Conservation (phyloP, 1,284 basidiomycete genomes). For the Irpex rosettiformis region DNA sequence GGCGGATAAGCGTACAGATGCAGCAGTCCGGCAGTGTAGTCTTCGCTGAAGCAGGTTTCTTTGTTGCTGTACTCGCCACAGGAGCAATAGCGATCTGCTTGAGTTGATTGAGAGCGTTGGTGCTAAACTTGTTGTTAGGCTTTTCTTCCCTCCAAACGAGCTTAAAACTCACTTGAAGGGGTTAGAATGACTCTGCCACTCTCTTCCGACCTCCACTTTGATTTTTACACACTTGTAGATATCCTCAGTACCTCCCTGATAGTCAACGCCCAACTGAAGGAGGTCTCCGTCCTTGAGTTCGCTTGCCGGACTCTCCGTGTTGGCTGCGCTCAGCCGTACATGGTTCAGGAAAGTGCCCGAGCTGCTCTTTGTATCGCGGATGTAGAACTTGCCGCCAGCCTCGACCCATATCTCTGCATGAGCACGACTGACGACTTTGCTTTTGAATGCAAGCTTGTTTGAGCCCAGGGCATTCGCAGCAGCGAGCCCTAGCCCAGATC, state of each 20-base stretch:
- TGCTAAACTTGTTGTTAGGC: slow-evolving; percentile 36
- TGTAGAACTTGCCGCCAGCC: slow-evolving; percentile 68
- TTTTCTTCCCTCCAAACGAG: neutral
- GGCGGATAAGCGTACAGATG: slow-evolving; percentile 66
- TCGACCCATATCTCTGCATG: slow-evolving; percentile 95
- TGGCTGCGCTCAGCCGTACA: slow-evolving; percentile 82
- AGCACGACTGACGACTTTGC: slow-evolving; percentile 91
- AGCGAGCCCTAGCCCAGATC: slow-evolving; percentile 62
- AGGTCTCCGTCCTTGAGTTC: slow-evolving; percentile 93
- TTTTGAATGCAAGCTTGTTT: slow-evolving; percentile 92
- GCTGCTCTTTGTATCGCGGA: slow-evolving; percentile 88
- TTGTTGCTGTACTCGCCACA: slow-evolving; percentile 14
- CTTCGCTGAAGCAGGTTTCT: slow-evolving; percentile 39
- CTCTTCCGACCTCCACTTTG: slow-evolving; percentile 84
- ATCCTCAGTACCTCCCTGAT: slow-evolving; percentile 96
- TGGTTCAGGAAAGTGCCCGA: slow-evolving; percentile 98
- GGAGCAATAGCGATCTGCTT: slow-evolving; percentile 59
- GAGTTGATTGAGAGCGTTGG: slow-evolving; percentile 79
- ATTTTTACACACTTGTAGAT: slow-evolving; percentile 99
- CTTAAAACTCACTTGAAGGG: slow-evolving; percentile 84
- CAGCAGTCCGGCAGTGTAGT: slow-evolving; percentile 84
- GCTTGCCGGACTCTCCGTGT: slow-evolving; percentile 75
- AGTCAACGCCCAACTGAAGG: slow-evolving; percentile 95
- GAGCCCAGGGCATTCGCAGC: slow-evolving; percentile 70
- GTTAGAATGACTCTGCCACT: slow-evolving; percentile 88